phyloP scores from a whole-genome alignment of 305 asterid genomes.

The Fraxinus albicans region DNA sequence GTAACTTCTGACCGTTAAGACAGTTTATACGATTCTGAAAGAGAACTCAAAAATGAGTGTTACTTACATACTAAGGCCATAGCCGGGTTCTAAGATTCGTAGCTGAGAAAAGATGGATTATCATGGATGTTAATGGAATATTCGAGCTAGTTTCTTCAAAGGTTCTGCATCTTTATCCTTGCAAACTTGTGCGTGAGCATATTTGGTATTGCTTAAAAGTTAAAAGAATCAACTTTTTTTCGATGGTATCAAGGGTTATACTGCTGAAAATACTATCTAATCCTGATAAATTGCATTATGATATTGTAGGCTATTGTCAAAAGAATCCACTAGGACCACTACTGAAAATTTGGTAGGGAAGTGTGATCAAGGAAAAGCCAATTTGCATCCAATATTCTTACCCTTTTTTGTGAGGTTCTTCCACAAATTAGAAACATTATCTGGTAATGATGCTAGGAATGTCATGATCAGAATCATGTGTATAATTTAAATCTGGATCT shows the following conservation, averaged over 20 bases:
- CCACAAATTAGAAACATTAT: neutral
- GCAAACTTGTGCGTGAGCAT: neutral
- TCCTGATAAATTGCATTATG: neutral
- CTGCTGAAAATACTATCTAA: neutral
- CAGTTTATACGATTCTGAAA: neutral
- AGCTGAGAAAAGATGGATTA: neutral
- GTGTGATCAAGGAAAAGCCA: neutral
- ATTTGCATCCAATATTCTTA: neutral
- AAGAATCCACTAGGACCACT: neutral
- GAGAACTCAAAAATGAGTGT: neutral
- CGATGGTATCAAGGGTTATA: neutral
- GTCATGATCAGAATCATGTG: neutral
- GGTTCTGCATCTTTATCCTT: neutral
- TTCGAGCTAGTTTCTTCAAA: neutral
- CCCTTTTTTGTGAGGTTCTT: neutral
- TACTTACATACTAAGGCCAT: neutral
- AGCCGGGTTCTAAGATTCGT: neutral
- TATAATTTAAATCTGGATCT: neutral
- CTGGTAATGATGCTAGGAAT: neutral
- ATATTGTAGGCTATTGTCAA: neutral
- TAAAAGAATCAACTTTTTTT: no score
- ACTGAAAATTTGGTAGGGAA: neutral
- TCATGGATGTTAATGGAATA: neutral
- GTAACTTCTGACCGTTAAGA: neutral
- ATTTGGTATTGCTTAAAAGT: neutral